Evolutionary conservation across 257 asterid genomes (phyloP).

Genomic region (Oldenlandia corymbosa): DNA sequence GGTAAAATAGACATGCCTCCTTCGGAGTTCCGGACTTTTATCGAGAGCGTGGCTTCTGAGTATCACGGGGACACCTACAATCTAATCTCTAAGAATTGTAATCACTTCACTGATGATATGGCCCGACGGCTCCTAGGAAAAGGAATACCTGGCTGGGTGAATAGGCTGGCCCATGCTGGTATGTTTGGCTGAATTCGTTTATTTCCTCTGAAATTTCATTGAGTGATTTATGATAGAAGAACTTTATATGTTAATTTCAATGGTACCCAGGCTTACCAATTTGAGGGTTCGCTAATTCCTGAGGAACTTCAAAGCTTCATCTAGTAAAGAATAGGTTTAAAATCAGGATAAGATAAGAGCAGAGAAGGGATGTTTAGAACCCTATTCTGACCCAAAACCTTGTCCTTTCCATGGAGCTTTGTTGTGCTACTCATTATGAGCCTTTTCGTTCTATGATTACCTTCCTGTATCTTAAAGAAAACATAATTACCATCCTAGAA

Average conservation of each 20-base stretch:
- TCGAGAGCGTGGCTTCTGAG: slow-evolving; percentile 45
- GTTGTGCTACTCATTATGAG: no score
- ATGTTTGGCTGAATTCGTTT: neutral
- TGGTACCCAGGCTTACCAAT: no score
- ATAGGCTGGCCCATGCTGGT: slow-evolving; percentile 44
- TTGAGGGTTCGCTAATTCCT: no score
- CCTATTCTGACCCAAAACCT: no score
- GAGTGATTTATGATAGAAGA: no score
- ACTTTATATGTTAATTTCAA: no score
- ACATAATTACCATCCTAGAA: neutral
- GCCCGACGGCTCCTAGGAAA: slow-evolving; percentile 34
- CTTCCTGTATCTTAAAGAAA: no score
- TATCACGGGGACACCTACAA: slow-evolving; percentile 51
- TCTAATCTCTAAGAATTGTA: slow-evolving; percentile 49
- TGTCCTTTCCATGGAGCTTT: neutral
- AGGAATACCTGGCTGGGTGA: slow-evolving; percentile 55
- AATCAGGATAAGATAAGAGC: no score
- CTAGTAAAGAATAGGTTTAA: no score
- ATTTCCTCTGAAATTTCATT: no score
- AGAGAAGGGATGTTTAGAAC: no score
- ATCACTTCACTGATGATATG: slow-evolving; percentile 48
- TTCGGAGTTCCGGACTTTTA: slow-evolving; percentile 37
- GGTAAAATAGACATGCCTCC: slow-evolving; percentile 33
- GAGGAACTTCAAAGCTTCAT: no score
- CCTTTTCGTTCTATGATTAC: neutral